Percentiles rank a stretch among this genome's conserved stretches.
These are phyloP conservation scores for Yarrowia divulgata DNA, from an alignment of 805 yeast genomes.

Conservation along the genomic window DNA sequence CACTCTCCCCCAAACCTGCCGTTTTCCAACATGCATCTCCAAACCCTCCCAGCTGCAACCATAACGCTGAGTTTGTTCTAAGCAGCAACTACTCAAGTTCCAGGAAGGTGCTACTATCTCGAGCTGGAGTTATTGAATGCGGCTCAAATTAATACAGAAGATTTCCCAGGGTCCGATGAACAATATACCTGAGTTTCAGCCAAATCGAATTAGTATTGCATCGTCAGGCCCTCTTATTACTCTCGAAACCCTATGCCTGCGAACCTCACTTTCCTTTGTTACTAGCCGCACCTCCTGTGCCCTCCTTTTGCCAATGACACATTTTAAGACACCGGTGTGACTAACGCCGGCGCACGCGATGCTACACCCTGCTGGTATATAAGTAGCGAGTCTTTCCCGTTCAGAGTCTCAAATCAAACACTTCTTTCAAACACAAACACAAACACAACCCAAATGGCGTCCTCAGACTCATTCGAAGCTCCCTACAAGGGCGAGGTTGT, in stretches of 20 bases:
- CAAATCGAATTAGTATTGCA: background rate
- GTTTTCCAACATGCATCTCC: background rate
- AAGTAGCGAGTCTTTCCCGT: background rate
- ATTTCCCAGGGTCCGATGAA: too few relatives aligned
- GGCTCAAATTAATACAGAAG: background rate
- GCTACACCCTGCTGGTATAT: background rate
- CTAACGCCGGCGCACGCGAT: background rate
- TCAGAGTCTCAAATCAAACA: too few relatives aligned
- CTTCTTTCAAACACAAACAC: background rate
- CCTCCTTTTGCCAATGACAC: background rate
- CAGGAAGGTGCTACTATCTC: background rate
- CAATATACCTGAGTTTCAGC: background rate
- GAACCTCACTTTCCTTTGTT: background rate
- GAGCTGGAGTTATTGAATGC: background rate
- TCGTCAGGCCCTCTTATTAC: too few relatives aligned
- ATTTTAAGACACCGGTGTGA: background rate
- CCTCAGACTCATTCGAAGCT: constrained; percentile 33
- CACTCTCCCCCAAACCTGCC: background rate
- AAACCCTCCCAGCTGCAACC: constrained; percentile 8
- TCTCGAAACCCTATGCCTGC: background rate
- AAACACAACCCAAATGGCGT: background rate
- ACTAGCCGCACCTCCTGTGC: background rate
- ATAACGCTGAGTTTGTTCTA: background rate
- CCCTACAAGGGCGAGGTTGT: constrained; percentile 22
- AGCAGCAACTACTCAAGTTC: background rate